Evolutionary conservation across 306 rosid species (phyloP).

Genomic region (Cucurbita ficifolia): DNA sequence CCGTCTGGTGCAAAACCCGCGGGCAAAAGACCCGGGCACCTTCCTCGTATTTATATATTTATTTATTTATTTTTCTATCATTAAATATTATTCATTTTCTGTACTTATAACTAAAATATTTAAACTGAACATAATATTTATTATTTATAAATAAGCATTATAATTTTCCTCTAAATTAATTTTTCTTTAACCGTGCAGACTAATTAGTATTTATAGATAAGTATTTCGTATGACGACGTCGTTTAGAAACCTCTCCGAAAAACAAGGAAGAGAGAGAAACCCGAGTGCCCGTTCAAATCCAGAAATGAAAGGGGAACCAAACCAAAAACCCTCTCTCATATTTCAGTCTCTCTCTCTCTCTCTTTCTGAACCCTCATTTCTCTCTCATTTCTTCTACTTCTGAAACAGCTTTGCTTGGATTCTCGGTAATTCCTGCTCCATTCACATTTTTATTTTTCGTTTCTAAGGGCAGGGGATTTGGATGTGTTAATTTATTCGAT

Average conservation of each 20-base stretch:
- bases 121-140: not conserved
- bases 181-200: not conserved
- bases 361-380: constrained; percentile 1
- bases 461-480: not conserved
- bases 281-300: not conserved
- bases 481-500: not conserved
- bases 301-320: not conserved
- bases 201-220: not conserved
- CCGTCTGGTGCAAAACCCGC: not conserved
- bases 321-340: not conserved
- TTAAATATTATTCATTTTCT: not conserved
- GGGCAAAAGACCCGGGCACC: not conserved
- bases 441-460: not conserved
- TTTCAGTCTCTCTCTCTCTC: not conserved
- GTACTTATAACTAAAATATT: not conserved
- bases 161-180: not conserved
- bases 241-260: not conserved
- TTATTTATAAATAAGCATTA: not conserved
- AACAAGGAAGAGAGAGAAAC: not conserved
- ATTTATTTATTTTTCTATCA: too few species aligned
- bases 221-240: not conserved
- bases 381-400: not conserved
- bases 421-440: constrained; percentile 7
- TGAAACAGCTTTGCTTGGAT: constrained; percentile 2
- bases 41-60: too few species aligned